Evolutionary conservation across 169 alveolate species (phyloP), one percentile per base, ranked within the genome.

Genomic region (Cryptosporidium felis): DNA sequence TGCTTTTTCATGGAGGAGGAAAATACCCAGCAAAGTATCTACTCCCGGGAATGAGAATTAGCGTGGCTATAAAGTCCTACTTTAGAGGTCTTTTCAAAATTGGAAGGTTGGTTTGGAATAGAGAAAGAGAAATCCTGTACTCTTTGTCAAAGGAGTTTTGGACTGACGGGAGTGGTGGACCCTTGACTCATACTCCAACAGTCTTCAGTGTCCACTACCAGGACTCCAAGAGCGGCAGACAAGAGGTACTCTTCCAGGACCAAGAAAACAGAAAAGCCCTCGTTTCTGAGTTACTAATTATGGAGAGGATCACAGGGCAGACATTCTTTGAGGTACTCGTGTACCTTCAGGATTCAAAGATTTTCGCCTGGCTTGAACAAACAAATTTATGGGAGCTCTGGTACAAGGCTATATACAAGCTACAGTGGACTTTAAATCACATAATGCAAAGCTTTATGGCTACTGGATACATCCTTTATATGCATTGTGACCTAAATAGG

Each of bases 401-500:
- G 85, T 14, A 32, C 5, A 74, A 53, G 34, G 85, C 85, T 23
- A 36, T 56, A 1, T 74, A 53, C 28, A 74, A 74, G 32, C n/a
- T 74, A 38, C 67, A 51, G 21, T 74, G 85, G 85, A 53, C 36
- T 53, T 40, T 74, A 8, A 53, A 36, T 74, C 85, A 74, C 30
- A 16, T 56, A n/a, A 5, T 74, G 21, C 85, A 74, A 38, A 74
- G 85, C 41, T 74, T 74, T 32, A 53, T 74, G 65, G 32, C 67
- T 2, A 38, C 85, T 14, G 85, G 85, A 9, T 74, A 74, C 41
- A 4, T 74, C 21, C 42, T 74, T 21, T 74, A 74, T 74, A 74
- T 74, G 85, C 85, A 74, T 74, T 74, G 85, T 18, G 85, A 74
- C n/a, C 56, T 74, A 16, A 74, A 74, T 58, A 53, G 85, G 56